Evolutionary conservation across 768 basidiomycete genomes (phyloP), one percentile per base, ranked within the genome.

Genomic region (Kockovaella imperatae): DNA sequence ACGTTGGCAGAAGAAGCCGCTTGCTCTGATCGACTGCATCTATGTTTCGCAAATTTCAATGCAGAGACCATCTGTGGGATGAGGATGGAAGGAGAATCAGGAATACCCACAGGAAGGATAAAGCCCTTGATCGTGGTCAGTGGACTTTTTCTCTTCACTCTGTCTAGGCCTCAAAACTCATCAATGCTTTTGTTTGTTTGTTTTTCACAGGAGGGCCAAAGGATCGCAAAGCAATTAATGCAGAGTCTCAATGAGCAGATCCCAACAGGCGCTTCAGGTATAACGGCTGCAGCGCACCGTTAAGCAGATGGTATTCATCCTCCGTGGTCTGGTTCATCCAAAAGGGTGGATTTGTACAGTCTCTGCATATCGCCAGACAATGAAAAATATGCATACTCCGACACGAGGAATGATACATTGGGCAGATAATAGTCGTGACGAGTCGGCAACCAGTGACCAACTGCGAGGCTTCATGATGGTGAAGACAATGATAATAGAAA

Each of bases 1-100:
- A 58, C 61, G 2, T 40, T 52, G 1, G 60, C 60, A 47, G 69
- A 71, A 52, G 69, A 71, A 47, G 30, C 60, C 4, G 65, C 69
- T 7, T 71, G 69, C 51, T 65, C 69, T 18, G 63, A 66, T 31
- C 42, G 59, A 24, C 35, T 71, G 3, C 61, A 68, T 28, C 34
- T 62, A 35, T n/a, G n/a, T n/a, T n/a, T n/a, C n/a, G n/a, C n/a
- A n/a, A 65, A 67, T 56, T 64, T 69, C 49, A 49, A 32, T 15
- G 25, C 51, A 1, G 23, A 47, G 5, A 63, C 60, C 21, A 24
- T 71, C 11, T 69, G 63, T 32, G 69, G 69, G 4, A 47, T 68
- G 23, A 49, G 69, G 21, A 48, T 67, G 39, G 69, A 71, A 54
- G 69, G 69, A 25, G 46, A 48, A 13, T 53, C 56, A 25, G 64